Base-by-base conservation (phyloP, 805 yeast genomes). In the Hanseniaspora nectarophila region DNA sequence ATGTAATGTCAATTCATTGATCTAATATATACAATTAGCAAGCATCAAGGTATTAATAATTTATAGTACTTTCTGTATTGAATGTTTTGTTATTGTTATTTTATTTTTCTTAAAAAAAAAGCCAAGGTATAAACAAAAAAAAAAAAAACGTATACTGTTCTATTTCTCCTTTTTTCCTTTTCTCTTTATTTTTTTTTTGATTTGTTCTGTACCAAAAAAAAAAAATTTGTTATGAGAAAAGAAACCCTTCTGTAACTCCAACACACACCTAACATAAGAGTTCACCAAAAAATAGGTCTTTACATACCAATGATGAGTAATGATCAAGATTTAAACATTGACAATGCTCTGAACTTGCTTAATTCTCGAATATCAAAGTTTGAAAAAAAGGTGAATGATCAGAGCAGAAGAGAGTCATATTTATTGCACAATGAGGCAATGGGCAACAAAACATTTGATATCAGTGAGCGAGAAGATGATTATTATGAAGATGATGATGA, bases 361-460 rank as follows among this genome's bases (percentile, higher is more conserved):
- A 49, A 40, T 20, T 24, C 24, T 4, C 53, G 42, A 18, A 49
- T 49, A 7, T 42, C 44, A 12, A 49, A 43, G n/a, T 42, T 49
- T 18, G 53, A 37, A 29, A 38, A 33, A 12, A 33, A 44, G 26
- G 35, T 49, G 10, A 38, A 21, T 13, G 38, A n/a, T 7, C 45
- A 42, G 15, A 42, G 12, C 34, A 42, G 29, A 29, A 42, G 45
- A 29, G 21, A 42, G 9, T 42, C 45, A 4, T 28, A 29, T 7
- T 9, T 26, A 10, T 12, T 42, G 5, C 24, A 29, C n/a, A 15
- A 16, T 10, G 34, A 16, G 12, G 16, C n/a, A 5, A 12, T 20
- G 26, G 26, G 28, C 9, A 28, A 10, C 38, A 40, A 31, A 21
- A 23, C n/a, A 1, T 28, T 9, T 29, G 43, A 38, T 4, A 16